A percentile compares a stretch with the other conserved stretches of the same genome.
phyloP scores from a whole-genome alignment of 2,329 filamentous ascomycete species.

The Dryadomyces quercus-mongolicae region DNA sequence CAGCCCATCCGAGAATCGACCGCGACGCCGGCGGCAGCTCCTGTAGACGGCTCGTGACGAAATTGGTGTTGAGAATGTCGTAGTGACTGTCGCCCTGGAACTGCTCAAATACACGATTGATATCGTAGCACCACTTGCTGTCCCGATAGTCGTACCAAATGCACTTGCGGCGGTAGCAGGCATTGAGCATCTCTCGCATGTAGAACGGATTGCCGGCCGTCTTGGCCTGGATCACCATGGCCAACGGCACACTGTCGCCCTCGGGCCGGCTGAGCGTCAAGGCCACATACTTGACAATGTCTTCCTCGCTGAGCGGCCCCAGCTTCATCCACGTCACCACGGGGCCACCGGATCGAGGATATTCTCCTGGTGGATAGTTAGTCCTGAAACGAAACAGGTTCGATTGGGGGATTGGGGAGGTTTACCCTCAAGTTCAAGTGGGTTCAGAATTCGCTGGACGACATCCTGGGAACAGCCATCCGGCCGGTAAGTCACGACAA shows the following conservation, averaged over 20 bases:
- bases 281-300: slow-evolving; percentile 73
- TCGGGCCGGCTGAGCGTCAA: slow-evolving; percentile 63
- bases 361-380: slow-evolving; percentile 21
- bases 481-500: slow-evolving; percentile 65
- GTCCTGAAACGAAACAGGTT: too few species aligned
- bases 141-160: slow-evolving; percentile 85
- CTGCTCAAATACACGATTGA: slow-evolving; percentile 76
- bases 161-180: slow-evolving; percentile 74
- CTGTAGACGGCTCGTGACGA: slow-evolving; percentile 64
- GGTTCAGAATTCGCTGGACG: slow-evolving; percentile 41
- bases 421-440: slow-evolving; percentile 40
- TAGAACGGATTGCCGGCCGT: slow-evolving; percentile 84
- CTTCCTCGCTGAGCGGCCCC: slow-evolving; percentile 60
- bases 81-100: slow-evolving; percentile 71
- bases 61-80: slow-evolving; percentile 69
- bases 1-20: slow-evolving; percentile 75
- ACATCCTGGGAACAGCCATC: slow-evolving; percentile 48
- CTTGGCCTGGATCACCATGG: slow-evolving; percentile 79
- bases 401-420: too few species aligned
- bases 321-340: slow-evolving; percentile 60
- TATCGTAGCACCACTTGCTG: slow-evolving; percentile 70
- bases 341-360: slow-evolving; percentile 33
- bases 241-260: slow-evolving; percentile 64
- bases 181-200: slow-evolving; percentile 79
- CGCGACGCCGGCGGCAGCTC: slow-evolving; percentile 66